Conservation (phyloP, 306 rosid species). For the Cicer arietinum region DNA sequence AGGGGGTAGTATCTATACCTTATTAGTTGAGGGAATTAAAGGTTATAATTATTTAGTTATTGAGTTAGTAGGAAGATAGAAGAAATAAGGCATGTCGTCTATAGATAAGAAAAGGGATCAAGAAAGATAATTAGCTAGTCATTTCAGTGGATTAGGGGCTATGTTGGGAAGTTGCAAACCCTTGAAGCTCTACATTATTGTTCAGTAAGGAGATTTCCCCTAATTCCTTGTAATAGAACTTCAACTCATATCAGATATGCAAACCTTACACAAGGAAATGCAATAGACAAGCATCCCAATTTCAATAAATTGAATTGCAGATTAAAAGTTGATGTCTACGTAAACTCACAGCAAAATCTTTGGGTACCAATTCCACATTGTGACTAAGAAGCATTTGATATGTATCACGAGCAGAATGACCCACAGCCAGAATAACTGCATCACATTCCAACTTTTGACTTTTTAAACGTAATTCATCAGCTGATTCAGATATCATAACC, state of each 20-base stretch:
- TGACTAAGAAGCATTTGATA: slow-evolving; percentile 88
- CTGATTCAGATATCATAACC: slow-evolving; percentile 74
- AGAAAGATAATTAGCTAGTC: neutral
- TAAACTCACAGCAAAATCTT: slow-evolving; percentile 89
- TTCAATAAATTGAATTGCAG: slow-evolving; percentile 34
- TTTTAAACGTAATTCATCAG: slow-evolving; percentile 54
- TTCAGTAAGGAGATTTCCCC: neutral
- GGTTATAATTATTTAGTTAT: neutral
- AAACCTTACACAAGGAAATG: neutral
- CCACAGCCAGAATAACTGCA: slow-evolving; percentile 92
- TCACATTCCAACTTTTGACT: slow-evolving; percentile 72
- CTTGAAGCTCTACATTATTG: neutral
- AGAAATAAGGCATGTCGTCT: neutral
- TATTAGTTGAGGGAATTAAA: neutral
- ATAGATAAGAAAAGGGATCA: neutral
- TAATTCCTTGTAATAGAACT: neutral
- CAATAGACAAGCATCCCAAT: slow-evolving; percentile 8
- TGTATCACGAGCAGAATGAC: slow-evolving; percentile 96
- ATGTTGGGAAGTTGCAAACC: neutral
- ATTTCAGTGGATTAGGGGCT: neutral
- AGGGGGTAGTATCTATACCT: neutral
- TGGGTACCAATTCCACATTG: slow-evolving; percentile 74
- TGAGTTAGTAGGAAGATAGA: neutral
- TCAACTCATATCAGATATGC: slow-evolving; percentile 1
- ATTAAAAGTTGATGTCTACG: slow-evolving; percentile 24